Conservation (phyloP, 2,329 filamentous ascomycete species). For the Cyclaneusma minus region DNA sequence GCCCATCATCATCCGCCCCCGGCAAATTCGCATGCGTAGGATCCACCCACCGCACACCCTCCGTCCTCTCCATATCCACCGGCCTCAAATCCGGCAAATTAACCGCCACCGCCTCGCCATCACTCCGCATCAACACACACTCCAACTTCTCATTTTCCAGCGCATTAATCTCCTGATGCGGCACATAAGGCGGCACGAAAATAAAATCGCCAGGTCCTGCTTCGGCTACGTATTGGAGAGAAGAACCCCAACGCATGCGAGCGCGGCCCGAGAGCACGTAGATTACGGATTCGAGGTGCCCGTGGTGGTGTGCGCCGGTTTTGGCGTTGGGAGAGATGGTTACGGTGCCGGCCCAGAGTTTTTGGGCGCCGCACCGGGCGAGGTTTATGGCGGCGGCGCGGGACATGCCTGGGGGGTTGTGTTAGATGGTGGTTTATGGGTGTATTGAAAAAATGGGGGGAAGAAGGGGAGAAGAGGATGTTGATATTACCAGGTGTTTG, state of each 20-base stretch:
- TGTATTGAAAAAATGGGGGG: too few species aligned
- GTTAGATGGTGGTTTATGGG: too few species aligned
- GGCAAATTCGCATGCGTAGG: slow-evolving; percentile 22
- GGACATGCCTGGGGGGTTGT: slow-evolving; percentile 24
- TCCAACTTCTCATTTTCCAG: slow-evolving; percentile 24
- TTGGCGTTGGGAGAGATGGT: slow-evolving; percentile 27
- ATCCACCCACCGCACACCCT: slow-evolving; percentile 27
- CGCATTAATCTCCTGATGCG: slow-evolving; percentile 30
- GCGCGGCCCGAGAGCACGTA: slow-evolving; percentile 28
- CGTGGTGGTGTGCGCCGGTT: slow-evolving; percentile 28
- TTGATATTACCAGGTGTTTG: slow-evolving; percentile 21
- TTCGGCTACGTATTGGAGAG: slow-evolving; percentile 27
- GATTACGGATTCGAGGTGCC: slow-evolving; percentile 28
- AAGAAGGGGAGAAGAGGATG: slow-evolving; percentile 1
- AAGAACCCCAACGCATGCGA: slow-evolving; percentile 28
- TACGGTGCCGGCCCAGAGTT: slow-evolving; percentile 29
- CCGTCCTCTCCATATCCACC: slow-evolving; percentile 25
- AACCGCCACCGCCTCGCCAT: slow-evolving; percentile 26
- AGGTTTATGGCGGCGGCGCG: slow-evolving; percentile 27
- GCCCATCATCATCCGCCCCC: background rate
- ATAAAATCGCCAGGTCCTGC: slow-evolving; percentile 30
- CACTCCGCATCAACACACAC: slow-evolving; percentile 26
- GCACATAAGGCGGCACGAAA: slow-evolving; percentile 27
- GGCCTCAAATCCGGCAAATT: slow-evolving; percentile 27
- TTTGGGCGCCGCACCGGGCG: slow-evolving; percentile 25